phyloP scores from a whole-genome alignment of 345 rosid species.

The Iberis pinnata region DNA sequence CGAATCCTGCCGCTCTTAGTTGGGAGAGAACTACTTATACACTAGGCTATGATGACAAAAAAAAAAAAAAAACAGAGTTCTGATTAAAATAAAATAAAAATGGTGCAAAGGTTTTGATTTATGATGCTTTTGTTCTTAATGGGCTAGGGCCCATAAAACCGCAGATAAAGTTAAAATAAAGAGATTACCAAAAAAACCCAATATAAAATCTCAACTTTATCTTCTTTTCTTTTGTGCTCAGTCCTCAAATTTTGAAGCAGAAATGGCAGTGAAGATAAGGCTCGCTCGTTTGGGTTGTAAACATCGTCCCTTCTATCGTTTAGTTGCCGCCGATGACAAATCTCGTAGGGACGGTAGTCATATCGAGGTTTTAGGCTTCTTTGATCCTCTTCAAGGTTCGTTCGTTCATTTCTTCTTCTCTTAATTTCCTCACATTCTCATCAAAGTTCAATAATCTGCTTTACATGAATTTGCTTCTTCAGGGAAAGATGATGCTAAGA shows the following conservation, averaged over 20 bases:
- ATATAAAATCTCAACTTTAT: background rate
- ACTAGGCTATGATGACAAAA: no score
- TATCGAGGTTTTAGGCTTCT: constrained; percentile 71
- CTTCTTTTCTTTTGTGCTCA: background rate
- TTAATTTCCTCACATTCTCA: background rate
- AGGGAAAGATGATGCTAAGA: constrained; percentile 79
- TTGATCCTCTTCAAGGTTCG: constrained; percentile 73
- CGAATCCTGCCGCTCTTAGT: no score
- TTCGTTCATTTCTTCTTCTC: constrained; percentile 11
- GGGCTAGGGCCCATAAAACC: no score
- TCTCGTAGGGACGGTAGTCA: constrained; percentile 84
- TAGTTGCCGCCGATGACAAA: constrained; percentile 76
- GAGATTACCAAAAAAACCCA: no score
- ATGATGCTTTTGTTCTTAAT: no score
- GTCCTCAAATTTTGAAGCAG: background rate
- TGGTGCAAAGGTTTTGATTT: no score
- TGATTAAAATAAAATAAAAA: no score
- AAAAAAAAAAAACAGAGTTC: no score
- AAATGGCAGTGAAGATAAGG: constrained; percentile 68
- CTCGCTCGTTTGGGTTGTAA: constrained; percentile 72
- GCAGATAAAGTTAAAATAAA: background rate
- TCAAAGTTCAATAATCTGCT: background rate
- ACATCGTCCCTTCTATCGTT: constrained; percentile 63
- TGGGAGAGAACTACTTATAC: no score
- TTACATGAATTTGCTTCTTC: background rate